A percentile compares a stretch with the other conserved stretches of the same genome.
Conservation (phyloP, 768 basidiomycete genomes). For the Butyriboletus loyo region DNA sequence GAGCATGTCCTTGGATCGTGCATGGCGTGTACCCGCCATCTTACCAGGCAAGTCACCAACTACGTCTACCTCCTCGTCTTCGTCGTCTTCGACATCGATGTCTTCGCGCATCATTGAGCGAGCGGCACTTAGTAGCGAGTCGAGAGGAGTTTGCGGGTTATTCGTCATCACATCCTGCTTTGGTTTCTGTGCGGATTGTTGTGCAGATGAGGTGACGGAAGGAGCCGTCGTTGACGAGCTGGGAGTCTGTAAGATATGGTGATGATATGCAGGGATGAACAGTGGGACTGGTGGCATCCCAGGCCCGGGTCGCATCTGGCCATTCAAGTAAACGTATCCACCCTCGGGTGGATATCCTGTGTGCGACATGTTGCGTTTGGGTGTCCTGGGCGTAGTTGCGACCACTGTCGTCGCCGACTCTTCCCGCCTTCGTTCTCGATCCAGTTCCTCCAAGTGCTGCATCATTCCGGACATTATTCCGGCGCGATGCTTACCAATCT, state of each 20-base stretch:
- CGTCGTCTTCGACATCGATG: constrained; percentile 28
- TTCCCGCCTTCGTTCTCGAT: constrained; percentile 27
- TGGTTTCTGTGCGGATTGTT: constrained; percentile 15
- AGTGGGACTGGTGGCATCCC: constrained; percentile 32
- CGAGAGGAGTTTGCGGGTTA: constrained; percentile 47
- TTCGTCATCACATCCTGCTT: constrained; percentile 15
- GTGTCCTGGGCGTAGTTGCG: constrained; percentile 24
- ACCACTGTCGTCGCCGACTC: constrained; percentile 22
- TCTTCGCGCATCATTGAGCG: constrained; percentile 50
- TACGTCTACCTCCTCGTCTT: constrained; percentile 29
- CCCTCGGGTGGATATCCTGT: constrained; percentile 19
- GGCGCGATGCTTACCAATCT: constrained; percentile 60
- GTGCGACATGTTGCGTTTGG: constrained; percentile 31
- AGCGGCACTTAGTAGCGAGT: constrained; percentile 60
- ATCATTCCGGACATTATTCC: constrained; percentile 52
- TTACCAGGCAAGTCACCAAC: constrained; percentile 20
- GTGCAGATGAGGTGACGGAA: constrained; percentile 22
- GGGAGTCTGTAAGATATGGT: constrained; percentile 29
- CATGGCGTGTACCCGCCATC: constrained; percentile 28
- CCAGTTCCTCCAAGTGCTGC: constrained; percentile 33
- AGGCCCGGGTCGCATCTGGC: constrained; percentile 22
- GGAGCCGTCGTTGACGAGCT: constrained; percentile 31
- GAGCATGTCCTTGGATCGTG: constrained; percentile 19
- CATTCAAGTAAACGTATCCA: constrained; percentile 30
- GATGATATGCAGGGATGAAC: constrained; percentile 29